Percentiles rank a stretch among this genome's conserved stretches.
phyloP scores from a whole-genome alignment of 768 basidiomycete species.

The Trametes cubensis region DNA sequence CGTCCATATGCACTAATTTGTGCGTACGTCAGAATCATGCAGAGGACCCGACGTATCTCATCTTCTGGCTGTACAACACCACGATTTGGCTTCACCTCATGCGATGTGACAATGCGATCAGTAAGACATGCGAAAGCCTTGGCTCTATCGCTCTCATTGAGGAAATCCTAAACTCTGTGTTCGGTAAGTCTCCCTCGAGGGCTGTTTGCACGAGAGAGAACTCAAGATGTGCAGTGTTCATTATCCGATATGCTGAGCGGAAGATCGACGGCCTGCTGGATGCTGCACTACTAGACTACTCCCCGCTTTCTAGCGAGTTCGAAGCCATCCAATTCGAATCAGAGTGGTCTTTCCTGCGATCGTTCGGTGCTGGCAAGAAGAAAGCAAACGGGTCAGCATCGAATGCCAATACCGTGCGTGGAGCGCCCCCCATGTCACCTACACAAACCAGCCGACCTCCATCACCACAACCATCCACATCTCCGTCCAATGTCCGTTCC shows the following conservation, averaged over 20 bases:
- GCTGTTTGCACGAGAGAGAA: background rate
- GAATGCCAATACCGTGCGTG: conserved; percentile 28
- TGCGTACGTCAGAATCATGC: conserved; percentile 62
- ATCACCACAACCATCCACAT: conserved; percentile 44
- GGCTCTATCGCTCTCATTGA: conserved; percentile 86
- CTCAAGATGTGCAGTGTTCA: conserved; percentile 64
- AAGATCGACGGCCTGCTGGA: conserved; percentile 88
- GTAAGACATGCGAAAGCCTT: conserved; percentile 78
- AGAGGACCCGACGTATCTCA: conserved; percentile 82
- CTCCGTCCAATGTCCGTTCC: conserved; percentile 46
- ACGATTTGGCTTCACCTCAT: conserved; percentile 91
- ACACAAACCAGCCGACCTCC: conserved; percentile 50
- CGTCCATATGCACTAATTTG: background rate
- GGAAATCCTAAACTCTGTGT: conserved; percentile 93
- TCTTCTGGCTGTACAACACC: conserved; percentile 95
- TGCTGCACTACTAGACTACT: conserved; percentile 77
- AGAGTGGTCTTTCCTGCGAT: conserved; percentile 90
- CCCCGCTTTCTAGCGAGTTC: conserved; percentile 75
- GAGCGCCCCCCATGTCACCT: conserved; percentile 51
- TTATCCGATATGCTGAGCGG: conserved; percentile 90
- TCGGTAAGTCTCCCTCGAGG: conserved; percentile 54
- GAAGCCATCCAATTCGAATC: conserved; percentile 91
- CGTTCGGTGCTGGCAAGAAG: conserved; percentile 69
- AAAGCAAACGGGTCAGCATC: conserved; percentile 25
- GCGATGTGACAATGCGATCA: conserved; percentile 79